Evolutionary conservation across 441 rosid genomes (phyloP).

Genomic region (Euphorbia neoarborescens): DNA sequence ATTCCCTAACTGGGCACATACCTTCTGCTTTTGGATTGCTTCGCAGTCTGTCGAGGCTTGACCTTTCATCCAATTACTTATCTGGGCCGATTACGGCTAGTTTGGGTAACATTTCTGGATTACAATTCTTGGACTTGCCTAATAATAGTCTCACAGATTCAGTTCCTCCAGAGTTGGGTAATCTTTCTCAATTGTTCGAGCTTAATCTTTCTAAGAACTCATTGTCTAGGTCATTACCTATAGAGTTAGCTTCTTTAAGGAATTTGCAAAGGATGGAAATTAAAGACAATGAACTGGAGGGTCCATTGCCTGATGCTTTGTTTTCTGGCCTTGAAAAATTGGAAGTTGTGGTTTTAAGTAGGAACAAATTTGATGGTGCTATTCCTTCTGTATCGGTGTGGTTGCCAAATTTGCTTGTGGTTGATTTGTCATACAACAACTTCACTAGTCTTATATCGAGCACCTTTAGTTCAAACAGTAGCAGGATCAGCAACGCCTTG

Average conservation of each 20-base stretch:
- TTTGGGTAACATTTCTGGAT: constrained; percentile 37
- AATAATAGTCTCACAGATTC: constrained; percentile 53
- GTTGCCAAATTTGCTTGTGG: constrained; percentile 39
- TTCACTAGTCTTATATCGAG: constrained; percentile 51
- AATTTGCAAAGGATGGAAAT: constrained; percentile 45
- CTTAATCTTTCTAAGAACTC: constrained; percentile 72
- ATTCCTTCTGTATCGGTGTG: constrained; percentile 43
- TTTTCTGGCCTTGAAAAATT: constrained; percentile 42
- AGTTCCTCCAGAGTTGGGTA: constrained; percentile 56
- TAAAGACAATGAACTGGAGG: constrained; percentile 44
- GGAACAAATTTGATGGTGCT: constrained; percentile 44
- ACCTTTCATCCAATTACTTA: constrained; percentile 66
- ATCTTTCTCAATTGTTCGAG: constrained; percentile 44
- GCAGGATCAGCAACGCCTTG: constrained; percentile 22
- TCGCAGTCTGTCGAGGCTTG: constrained; percentile 43
- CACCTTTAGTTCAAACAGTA: constrained; percentile 25
- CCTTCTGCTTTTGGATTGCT: constrained; percentile 46
- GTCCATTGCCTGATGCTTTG: constrained; percentile 40
- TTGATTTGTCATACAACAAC: constrained; percentile 66
- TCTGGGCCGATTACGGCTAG: constrained; percentile 46
- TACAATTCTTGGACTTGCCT: constrained; percentile 50
- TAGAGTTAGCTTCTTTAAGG: constrained; percentile 40
- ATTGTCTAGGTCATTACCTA: constrained; percentile 63
- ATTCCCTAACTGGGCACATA: constrained; percentile 57
- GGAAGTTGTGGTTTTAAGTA: constrained; percentile 43